Conservation (phyloP, 2,329 filamentous ascomycete genomes). For the Venturia aucupariae region DNA sequence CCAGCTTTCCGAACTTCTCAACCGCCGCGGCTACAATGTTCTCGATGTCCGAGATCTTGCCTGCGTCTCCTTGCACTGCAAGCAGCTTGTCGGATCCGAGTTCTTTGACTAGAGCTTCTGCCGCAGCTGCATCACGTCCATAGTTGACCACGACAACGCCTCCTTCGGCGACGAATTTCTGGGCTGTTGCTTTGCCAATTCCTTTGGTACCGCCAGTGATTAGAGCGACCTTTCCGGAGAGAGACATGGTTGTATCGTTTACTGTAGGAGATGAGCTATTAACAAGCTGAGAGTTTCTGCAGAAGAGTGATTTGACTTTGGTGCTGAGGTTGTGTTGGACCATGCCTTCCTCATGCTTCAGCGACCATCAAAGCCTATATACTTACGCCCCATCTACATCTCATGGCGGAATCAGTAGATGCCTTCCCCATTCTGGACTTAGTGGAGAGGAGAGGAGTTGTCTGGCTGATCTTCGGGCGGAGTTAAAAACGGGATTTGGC, state of each 20-base stretch:
- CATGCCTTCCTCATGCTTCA: background rate
- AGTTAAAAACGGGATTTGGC: too few species aligned
- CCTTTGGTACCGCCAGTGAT: slow-evolving; percentile 16
- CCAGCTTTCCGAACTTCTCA: slow-evolving; percentile 44
- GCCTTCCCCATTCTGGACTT: background rate
- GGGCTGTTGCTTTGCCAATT: slow-evolving; percentile 20
- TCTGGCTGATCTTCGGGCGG: background rate
- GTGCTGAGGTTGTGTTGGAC: background rate
- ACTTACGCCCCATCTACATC: background rate
- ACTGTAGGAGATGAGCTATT: background rate
- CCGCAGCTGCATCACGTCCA: slow-evolving; percentile 44
- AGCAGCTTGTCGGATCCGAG: slow-evolving; percentile 40
- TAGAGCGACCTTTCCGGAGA: slow-evolving; percentile 15
- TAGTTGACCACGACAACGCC: slow-evolving; percentile 46
- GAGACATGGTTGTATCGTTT: slow-evolving; percentile 3
- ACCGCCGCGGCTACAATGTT: slow-evolving; percentile 42
- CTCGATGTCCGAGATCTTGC: slow-evolving; percentile 37
- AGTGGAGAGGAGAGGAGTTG: background rate
- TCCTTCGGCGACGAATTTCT: slow-evolving; percentile 30
- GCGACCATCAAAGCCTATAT: background rate
- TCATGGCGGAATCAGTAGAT: background rate
- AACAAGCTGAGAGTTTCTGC: background rate
- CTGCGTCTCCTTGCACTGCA: slow-evolving; percentile 48
- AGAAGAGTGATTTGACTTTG: background rate
- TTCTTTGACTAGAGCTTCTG: slow-evolving; percentile 42